Conservation (phyloP, 2,329 filamentous ascomycete genomes). For the Mycocentrospora acerina region DNA sequence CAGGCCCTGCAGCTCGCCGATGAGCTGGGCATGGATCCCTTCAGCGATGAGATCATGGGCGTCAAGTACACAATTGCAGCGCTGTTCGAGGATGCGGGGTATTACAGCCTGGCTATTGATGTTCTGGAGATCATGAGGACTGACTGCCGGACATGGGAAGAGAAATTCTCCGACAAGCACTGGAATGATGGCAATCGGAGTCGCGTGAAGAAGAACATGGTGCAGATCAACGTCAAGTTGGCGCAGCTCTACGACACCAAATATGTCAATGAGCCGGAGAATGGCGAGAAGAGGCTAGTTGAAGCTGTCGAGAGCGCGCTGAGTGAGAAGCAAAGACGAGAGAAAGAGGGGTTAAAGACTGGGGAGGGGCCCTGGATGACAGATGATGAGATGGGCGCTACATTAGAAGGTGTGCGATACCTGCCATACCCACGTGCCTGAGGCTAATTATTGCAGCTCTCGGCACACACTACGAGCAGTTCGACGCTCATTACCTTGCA, state of each 20-base stretch:
- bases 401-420: constrained; percentile 62
- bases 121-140: constrained; percentile 74
- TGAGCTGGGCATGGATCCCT: constrained; percentile 78
- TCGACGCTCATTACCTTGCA: constrained; percentile 75
- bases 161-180: constrained; percentile 46
- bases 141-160: constrained; percentile 62
- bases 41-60: constrained; percentile 87
- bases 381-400: constrained; percentile 70
- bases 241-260: constrained; percentile 79
- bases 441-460: constrained; percentile 57
- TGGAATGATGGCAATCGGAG: constrained; percentile 55
- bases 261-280: constrained; percentile 71
- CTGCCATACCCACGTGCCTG: constrained; percentile 1
- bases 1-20: constrained; percentile 73
- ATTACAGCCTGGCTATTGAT: constrained; percentile 69
- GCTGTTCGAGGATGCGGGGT: constrained; percentile 76
- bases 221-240: constrained; percentile 79
- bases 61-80: constrained; percentile 79
- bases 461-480: constrained; percentile 72
- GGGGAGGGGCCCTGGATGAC: constrained; percentile 72
- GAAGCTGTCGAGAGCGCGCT: constrained; percentile 81
- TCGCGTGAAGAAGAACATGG: constrained; percentile 69
- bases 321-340: constrained; percentile 70
- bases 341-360: constrained; percentile 66
- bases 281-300: constrained; percentile 72